phyloP scores from a whole-genome alignment of 805 yeast genomes.

The Cyberlindnera misumaiensis region DNA sequence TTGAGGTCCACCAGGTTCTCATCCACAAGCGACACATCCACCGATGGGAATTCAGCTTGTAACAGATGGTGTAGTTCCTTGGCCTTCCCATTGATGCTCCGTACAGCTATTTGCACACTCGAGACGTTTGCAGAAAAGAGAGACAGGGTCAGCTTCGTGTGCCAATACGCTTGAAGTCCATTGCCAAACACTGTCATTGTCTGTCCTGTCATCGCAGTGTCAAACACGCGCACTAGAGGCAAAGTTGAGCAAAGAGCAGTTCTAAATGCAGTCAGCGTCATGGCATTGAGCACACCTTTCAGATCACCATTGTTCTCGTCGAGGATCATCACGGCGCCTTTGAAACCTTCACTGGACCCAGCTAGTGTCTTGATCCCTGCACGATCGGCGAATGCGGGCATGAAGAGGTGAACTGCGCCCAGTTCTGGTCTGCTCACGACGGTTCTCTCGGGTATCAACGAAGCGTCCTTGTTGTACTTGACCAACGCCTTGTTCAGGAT shows the following conservation, averaged over 20 bases:
- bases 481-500: conserved; percentile 32
- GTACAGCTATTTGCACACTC: conserved; percentile 39
- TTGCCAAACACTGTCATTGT: conserved; percentile 45
- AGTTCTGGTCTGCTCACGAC: conserved; percentile 34
- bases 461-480: conserved; percentile 36
- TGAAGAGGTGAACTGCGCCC: conserved; percentile 45
- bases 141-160: conserved; percentile 35
- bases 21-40: conserved; percentile 21
- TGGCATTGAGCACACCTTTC: conserved; percentile 49
- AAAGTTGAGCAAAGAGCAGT: conserved; percentile 54
- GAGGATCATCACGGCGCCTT: conserved; percentile 47
- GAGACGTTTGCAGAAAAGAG: conserved; percentile 32
- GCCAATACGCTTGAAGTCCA: conserved; percentile 66
- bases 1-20: conserved; percentile 23
- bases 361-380: conserved; percentile 58
- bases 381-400: conserved; percentile 54
- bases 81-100: conserved; percentile 35
- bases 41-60: conserved; percentile 23
- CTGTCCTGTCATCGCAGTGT: conserved; percentile 17
- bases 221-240: conserved; percentile 34
- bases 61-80: conserved; percentile 21
- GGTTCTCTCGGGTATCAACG: conserved; percentile 48
- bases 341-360: conserved; percentile 53
- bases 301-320: conserved; percentile 45
- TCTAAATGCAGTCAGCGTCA: conserved; percentile 56